Evolutionary conservation across 2,329 filamentous ascomycete genomes (phyloP), one percentile per base, ranked within the genome.

Genomic region (Tolypocladium ophioglossoides): DNA sequence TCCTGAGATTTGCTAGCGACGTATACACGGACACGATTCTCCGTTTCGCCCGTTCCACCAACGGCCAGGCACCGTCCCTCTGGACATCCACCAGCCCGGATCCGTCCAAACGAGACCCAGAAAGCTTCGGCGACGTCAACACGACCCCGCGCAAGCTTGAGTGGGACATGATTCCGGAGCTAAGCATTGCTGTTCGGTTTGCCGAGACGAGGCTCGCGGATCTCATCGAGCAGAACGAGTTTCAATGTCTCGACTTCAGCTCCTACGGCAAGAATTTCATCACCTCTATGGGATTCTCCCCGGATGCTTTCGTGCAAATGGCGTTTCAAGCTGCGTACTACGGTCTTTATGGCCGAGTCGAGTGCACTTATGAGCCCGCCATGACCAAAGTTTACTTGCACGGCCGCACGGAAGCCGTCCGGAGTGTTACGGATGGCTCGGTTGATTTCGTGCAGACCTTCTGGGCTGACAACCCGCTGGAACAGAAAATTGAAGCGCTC

Each of bases 321-420:
- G 94, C 94, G 0, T 96, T 96, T 74, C 94, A 99, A 70, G 92
- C 92, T 5, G 92, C 94, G 1, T 97, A 99, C 74, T 99, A 96
- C 65, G 94, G 94, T 2, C 79, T 99, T 9, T 99, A 97, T 63
- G 94, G 94, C 3, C 84, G 90, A 5, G 83, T 96, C 1, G 94
- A 97, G 70, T 95, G 90, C 66, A 94, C 91, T 0, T 99, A 99
- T 68, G 94, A 99, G 70, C 94, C 94, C 9, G 92, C 94, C 44
- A 97, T 99, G 94, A 99, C 94, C 52, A 99, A 99, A 70, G 77
- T 87, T 56, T 99, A 83, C 72, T 82, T 95, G 56, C 94, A 97
- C 67, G 94, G 94, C 12, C 87, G 94, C 48, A 99, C 94, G 0
- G 94, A 99, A 72, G 92, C 94, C 5, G 87, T 99, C 59, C 83